Conservation (phyloP, 108 stramenopile species). For the Parietichytrium sp. region DNA sequence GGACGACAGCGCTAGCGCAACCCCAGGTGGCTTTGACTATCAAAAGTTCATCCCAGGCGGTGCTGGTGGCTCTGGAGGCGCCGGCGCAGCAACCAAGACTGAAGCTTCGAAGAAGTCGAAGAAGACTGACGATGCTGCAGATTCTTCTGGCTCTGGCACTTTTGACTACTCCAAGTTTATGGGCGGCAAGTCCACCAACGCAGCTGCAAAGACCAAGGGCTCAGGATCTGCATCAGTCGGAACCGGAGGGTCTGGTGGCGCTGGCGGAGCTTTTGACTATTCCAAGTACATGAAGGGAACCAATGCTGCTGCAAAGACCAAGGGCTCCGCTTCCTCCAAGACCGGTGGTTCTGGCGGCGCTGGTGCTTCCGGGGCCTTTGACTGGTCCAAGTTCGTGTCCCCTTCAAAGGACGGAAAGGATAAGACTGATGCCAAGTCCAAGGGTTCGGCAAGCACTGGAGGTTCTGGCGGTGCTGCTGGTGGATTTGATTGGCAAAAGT, state of each 20-base stretch:
- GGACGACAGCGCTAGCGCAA: no score
- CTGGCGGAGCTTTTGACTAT: not conserved
- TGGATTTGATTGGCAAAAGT: constrained; percentile 10
- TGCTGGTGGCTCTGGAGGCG: no score
- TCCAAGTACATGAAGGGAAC: not conserved
- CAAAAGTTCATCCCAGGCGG: constrained; percentile 26
- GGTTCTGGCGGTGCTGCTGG: constrained; percentile 12
- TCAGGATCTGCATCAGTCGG: not conserved
- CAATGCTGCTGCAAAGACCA: not conserved
- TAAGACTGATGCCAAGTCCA: not conserved
- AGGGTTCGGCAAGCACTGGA: not conserved
- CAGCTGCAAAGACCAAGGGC: not conserved
- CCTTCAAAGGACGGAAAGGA: no score
- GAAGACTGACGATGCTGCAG: no score
- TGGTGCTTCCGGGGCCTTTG: not conserved
- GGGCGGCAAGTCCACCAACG: constrained; percentile 3
- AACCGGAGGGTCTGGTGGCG: not conserved
- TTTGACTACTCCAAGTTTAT: no score
- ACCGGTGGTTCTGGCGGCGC: not conserved
- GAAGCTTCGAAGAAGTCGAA: no score
- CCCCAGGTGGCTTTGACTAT: constrained; percentile 35
- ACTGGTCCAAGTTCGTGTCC: constrained; percentile 15
- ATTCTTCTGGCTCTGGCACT: no score
- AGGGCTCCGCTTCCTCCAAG: not conserved
- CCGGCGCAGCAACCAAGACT: no score